Evolutionary conservation across 2,329 filamentous ascomycete species (phyloP).

Genomic region (Monilinia fructicola): DNA sequence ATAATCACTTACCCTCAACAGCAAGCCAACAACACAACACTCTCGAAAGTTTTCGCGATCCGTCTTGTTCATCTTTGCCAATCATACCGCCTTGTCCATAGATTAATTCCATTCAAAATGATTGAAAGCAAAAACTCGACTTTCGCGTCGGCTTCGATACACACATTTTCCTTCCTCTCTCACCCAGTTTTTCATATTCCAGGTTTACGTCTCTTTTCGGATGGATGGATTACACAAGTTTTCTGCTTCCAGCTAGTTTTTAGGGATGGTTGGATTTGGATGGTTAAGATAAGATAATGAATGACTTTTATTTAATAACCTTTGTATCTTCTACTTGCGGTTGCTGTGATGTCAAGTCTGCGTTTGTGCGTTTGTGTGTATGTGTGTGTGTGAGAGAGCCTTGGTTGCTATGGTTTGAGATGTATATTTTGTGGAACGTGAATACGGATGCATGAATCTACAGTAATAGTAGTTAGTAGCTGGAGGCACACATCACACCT

Average conservation of each 20-base stretch:
- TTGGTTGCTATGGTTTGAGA: not conserved
- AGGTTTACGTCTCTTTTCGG: slow-evolving; percentile 14
- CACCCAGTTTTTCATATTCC: not conserved
- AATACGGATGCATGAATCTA: not conserved
- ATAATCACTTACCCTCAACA: not conserved
- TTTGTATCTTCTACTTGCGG: not conserved
- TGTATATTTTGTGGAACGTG: not conserved
- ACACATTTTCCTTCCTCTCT: slow-evolving; percentile 13
- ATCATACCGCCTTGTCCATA: slow-evolving; percentile 9
- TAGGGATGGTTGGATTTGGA: slow-evolving; percentile 12
- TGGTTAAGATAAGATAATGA: slow-evolving; percentile 22
- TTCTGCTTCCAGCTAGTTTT: slow-evolving; percentile 16
- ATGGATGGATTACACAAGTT: slow-evolving; percentile 5
- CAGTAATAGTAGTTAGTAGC: not conserved
- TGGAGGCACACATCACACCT: not conserved
- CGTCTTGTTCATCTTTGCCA: not conserved
- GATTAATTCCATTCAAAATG: not conserved
- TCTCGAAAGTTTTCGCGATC: not conserved
- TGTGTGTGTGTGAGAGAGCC: not conserved
- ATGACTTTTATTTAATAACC: slow-evolving; percentile 18
- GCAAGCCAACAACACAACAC: slow-evolving; percentile 13
- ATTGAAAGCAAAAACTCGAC: not conserved
- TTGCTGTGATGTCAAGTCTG: not conserved
- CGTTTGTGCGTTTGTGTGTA: not conserved
- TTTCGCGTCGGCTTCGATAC: not conserved